Conservation (phyloP, 148 eudicot species). For the Persicaria maculosa region DNA sequence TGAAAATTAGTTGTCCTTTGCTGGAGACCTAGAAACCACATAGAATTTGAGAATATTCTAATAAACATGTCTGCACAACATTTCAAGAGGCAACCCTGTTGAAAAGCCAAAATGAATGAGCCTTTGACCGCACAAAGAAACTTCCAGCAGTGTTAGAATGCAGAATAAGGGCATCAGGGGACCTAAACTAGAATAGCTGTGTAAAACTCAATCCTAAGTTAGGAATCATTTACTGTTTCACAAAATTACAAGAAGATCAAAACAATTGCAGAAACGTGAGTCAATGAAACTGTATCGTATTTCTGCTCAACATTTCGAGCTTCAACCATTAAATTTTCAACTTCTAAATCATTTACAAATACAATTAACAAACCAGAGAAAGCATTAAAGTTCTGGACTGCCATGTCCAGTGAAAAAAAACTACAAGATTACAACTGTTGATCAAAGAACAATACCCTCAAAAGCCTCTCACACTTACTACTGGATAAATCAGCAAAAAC, state of each 20-base stretch:
- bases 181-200: not conserved
- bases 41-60: not conserved
- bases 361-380: no score
- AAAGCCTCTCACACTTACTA: not conserved
- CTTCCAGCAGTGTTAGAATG: not conserved
- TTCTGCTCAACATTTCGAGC: not conserved
- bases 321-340: not conserved
- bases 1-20: not conserved
- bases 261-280: not conserved
- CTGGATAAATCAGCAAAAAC: not conserved
- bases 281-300: not conserved
- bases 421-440: no score
- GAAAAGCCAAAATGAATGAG: not conserved
- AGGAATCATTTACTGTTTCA: not conserved
- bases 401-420: no score
- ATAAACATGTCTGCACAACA: not conserved
- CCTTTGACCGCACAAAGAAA: not conserved
- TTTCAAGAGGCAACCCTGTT: not conserved
- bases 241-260: not conserved
- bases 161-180: not conserved
- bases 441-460: not conserved
- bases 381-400: no score
- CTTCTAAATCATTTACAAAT: not conserved
- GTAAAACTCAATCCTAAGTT: not conserved
- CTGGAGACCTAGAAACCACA: not conserved